These are phyloP conservation scores for Nemania diffusa DNA, from an alignment of 2,329 filamentous ascomycete species.

Conservation along the genomic window DNA sequence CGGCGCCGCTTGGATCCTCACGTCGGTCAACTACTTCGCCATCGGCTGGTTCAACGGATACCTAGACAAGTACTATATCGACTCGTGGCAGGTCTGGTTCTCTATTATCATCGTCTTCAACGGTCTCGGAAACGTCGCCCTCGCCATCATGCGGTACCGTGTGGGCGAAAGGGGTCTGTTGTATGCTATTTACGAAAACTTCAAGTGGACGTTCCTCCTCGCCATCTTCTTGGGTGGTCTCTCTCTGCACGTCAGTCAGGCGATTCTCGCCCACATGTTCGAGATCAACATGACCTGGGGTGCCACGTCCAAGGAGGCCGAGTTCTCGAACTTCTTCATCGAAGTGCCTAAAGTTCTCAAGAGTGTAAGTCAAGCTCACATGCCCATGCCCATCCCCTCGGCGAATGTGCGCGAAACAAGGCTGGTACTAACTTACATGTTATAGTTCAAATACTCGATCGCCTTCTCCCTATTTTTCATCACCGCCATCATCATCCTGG, in stretches of 20 bases:
- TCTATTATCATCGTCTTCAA: constrained; percentile 83
- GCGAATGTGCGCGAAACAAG: constrained; percentile 53
- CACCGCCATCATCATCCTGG: constrained; percentile 71
- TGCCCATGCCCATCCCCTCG: constrained; percentile 49
- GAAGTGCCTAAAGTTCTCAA: constrained; percentile 82
- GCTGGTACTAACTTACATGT: constrained; percentile 8
- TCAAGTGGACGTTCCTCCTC: constrained; percentile 79
- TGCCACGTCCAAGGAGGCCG: constrained; percentile 83
- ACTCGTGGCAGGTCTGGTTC: constrained; percentile 81
- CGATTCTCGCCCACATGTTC: constrained; percentile 84
- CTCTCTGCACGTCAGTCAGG: constrained; percentile 82
- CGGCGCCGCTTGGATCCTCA: constrained; percentile 73
- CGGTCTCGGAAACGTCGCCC: constrained; percentile 75
- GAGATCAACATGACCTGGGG: constrained; percentile 89
- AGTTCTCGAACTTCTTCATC: constrained; percentile 85
- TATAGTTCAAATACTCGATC: constrained; percentile 77
- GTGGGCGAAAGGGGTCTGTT: constrained; percentile 71
- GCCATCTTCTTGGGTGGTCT: constrained; percentile 86
- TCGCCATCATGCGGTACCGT: constrained; percentile 79
- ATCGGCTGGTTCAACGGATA: constrained; percentile 77
- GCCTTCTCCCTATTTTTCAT: constrained; percentile 69
- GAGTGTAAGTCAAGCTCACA: constrained; percentile 68
- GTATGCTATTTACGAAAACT: constrained; percentile 68
- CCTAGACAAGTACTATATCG: constrained; percentile 74
- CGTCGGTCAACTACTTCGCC: constrained; percentile 75